These are phyloP conservation scores for Flagelloscypha sp. DNA, from an alignment of 768 basidiomycete genomes.

Conservation along the genomic window DNA sequence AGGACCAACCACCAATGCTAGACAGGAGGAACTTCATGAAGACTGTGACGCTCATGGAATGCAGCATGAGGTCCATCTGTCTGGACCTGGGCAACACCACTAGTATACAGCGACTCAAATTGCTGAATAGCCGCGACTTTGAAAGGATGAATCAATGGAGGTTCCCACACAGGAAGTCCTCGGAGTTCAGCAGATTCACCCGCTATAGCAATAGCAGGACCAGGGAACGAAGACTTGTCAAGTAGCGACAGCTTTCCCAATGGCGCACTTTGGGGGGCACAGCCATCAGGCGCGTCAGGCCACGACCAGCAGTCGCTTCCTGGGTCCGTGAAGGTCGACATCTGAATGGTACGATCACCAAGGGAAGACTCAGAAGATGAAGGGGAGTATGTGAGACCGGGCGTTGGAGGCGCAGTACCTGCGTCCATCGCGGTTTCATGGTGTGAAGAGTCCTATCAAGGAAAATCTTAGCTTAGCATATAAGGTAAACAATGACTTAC, in stretches of 20 bases:
- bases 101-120: no score
- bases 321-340: conserved; percentile 43
- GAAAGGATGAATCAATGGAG: conserved; percentile 1
- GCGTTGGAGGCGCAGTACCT: conserved; percentile 45
- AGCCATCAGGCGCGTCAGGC: conserved; percentile 8
- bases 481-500: no score
- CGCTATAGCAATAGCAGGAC: no score
- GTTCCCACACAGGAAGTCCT: conserved; percentile 1
- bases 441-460: no score
- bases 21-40: conserved; percentile 4
- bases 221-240: background rate
- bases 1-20: background rate
- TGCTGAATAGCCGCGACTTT: no score
- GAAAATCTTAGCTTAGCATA: no score
- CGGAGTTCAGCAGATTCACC: background rate
- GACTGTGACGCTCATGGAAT: conserved; percentile 1
- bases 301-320: conserved; percentile 20
- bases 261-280: background rate
- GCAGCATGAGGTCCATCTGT: background rate
- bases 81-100: no score
- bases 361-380: conserved; percentile 49
- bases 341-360: conserved; percentile 49
- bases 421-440: conserved; percentile 1
- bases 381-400: conserved; percentile 50
- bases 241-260: background rate